Evolutionary conservation across 1,284 basidiomycete species (phyloP), one percentile per base, ranked within the genome.

Genomic region (Serendipita sp.): DNA sequence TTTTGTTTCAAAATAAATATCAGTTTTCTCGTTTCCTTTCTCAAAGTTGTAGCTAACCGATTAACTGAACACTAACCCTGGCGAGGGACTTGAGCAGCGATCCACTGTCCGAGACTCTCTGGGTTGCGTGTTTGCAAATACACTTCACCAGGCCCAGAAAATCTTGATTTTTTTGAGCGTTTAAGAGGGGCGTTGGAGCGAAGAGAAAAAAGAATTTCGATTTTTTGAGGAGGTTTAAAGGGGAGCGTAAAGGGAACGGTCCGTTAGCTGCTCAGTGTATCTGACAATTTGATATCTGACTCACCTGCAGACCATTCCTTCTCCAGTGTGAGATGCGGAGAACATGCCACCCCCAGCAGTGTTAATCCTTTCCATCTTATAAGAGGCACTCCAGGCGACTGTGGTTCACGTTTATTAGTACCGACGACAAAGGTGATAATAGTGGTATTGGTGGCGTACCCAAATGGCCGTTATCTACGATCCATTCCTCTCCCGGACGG

Each of bases 91-190:
- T 71, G 69, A 2, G 68, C 68, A 2, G 63, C 30, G 26, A 74
- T 73, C 71, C 71, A 74, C 6, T 62, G 60, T 10, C 70, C 68
- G 22, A 74, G 65, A 8, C 68, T 66, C 41, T 71, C 69, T 0
- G 71, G 69, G 65, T 71, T 74, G 49, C 71, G 65, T 17, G 72
- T 70, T 64, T 72, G 71, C 45, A 72, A 68, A 64, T 72, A 74
- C 15, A 74, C 70, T 12, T 66, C 67, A 0, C 72, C 72, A 17
- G 72, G 72, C 0, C 72, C 72, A 8, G 70, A 71, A 66, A 72
- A 73, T 8, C 71, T 72, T 22, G 22, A 22, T 22, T 22, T 22
- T 22, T 38, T 12, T 10, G 15, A 26, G n/a, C 13, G 35, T 26
- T 17, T 26, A 32, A 30, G 12, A 17, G 45, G 30, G 1, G 17